Base-by-base conservation (phyloP, 2,329 filamentous ascomycete species). In the Falciphora oryzae region DNA sequence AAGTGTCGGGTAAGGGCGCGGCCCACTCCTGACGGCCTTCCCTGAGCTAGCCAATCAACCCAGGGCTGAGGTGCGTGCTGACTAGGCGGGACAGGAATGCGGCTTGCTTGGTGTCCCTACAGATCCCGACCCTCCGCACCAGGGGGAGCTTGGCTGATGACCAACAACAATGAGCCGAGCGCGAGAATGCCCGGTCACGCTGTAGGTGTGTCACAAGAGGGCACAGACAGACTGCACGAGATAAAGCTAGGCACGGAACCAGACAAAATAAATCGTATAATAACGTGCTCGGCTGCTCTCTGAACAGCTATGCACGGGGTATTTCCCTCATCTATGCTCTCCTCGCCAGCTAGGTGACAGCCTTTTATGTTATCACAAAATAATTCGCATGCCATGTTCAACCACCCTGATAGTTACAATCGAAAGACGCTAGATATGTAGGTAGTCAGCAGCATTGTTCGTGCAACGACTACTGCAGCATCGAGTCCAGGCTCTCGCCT, bases 401-500 rank as follows among this genome's bases (percentile, higher is more conserved):
- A n/a, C 8, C 22, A n/a, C 22, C 18, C 22, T n/a, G 18, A n/a
- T 53, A 2, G 44, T 50, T n/a, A 22, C 18, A 8, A 22, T 16
- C 18, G 18, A 53, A 53, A 53, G 44, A 53, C 44, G 44, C 44
- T n/a, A 53, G 44, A n/a, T n/a, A 50, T 14, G 18, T n/a, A n/a
- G 6, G 18, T 53, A 10, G 18, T 53, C 1, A 18, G 10, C 18
- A 10, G 16, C 11, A 35, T 78, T 63, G 69, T 73, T n/a, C 8
- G 18, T 53, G 22, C 22, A n/a, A n/a, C 44, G 22, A n/a, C 72
- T 87, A 96, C 78, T 91, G 91, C 79, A 97, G 81, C 94, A 97
- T 97, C 63, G 89, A 87, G 76, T 97, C 92, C 73, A 98, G 78
- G 71, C 89, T 93, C 82, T 98, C 94, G 6, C 95, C 95, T 63